Evolutionary conservation across 768 basidiomycete genomes (phyloP), one percentile per base, ranked within the genome.

Genomic region (Obba rivulosa): DNA sequence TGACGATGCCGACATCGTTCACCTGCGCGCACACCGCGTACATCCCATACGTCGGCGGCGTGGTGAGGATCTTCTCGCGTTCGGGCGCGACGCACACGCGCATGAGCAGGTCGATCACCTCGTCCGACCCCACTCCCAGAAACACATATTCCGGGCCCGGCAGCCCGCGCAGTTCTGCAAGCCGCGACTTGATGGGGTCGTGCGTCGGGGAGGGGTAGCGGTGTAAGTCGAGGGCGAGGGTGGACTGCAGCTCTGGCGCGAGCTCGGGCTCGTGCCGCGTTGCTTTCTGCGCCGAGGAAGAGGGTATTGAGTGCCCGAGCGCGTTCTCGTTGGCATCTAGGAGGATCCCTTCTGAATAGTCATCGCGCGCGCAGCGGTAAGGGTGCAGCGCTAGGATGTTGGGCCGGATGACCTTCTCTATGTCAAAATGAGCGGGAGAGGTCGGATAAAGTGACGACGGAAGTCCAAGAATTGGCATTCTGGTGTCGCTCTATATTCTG

Each of bases 321-420:
- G 95, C 80, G 63, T 99, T 98, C 72, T 99, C 96, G 68, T 99
- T 99, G 13, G 96, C 96, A 57, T 99, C 96, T 18, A 99, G 80
- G 22, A 99, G 80, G 58, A 97, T 85, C 20, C 94, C 94, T 2
- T 80, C 71, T 41, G 83, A 81, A 69, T 96, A 99, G 70, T 99
- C 95, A 60, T 99, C 95, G 41, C 96, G 76, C 1, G 96, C 96
- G 59, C 93, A 97, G 24, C 94, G 83, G 67, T 99, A 98, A 0
- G 96, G 96, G 41, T 84, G 82, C 13, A 99, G 73, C 0, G 89
- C 70, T 41, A 96, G 85, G 59, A 99, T 94, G 62, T 98, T 99
- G 2, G 91, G 86, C n/a, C 94, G 78, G 57, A 97, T 87, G 46
- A 89, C 86, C 28, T 71, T 66, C 67, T 89, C 83, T 49, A 98